Conservation (phyloP, 2,329 filamentous ascomycete genomes). For the Colletotrichum gloeosporioides region DNA sequence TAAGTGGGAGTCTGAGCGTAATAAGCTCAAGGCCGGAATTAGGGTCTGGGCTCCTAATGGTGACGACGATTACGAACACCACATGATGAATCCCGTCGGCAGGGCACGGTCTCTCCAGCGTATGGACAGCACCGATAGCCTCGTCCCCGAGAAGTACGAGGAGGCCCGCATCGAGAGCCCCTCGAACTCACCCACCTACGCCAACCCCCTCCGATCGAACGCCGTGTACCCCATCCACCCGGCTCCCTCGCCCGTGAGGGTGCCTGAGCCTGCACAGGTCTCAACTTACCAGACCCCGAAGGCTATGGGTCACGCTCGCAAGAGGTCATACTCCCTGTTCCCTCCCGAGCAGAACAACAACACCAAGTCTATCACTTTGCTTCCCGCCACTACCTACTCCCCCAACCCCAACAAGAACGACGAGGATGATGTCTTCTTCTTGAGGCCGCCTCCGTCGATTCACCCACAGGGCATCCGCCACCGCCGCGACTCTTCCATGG, state of each 20-base stretch:
- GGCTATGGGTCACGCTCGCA: conserved; percentile 33
- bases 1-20: conserved; percentile 53
- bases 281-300: conserved; percentile 23
- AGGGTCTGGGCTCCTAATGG: conserved; percentile 43
- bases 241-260: neutral
- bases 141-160: conserved; percentile 37
- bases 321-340: conserved; percentile 46
- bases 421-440: conserved; percentile 2
- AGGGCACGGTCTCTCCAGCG: conserved; percentile 33
- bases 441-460: conserved; percentile 20
- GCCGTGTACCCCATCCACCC: conserved; percentile 29
- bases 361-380: conserved; percentile 40
- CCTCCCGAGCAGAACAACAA: conserved; percentile 31
- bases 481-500: conserved; percentile 64
- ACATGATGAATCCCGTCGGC: conserved; percentile 39
- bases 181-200: conserved; percentile 24
- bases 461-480: conserved; percentile 44
- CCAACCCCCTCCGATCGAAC: conserved; percentile 35
- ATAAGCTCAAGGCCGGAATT: conserved; percentile 48
- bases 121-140: conserved; percentile 38
- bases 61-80: conserved; percentile 33
- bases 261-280: conserved; percentile 13
- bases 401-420: conserved; percentile 2
- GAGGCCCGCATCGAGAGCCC: conserved; percentile 33
- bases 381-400: conserved; percentile 55